These are phyloP conservation scores for Pouteria glomerata DNA, from an alignment of 148 eudicot species.

Conservation along the genomic window DNA sequence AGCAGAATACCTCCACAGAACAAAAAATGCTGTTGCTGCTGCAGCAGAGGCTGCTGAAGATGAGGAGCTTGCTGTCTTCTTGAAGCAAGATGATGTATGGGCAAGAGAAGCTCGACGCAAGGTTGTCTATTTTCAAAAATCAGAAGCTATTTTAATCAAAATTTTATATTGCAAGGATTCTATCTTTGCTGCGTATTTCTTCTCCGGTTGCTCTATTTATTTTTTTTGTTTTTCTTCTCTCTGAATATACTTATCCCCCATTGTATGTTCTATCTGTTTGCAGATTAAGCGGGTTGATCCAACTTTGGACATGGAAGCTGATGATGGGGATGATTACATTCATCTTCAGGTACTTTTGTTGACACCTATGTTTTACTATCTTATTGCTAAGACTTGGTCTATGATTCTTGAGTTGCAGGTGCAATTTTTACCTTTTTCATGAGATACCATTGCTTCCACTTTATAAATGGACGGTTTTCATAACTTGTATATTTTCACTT, in stretches of 20 bases:
- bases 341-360: conserved; percentile 72
- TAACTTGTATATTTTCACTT: not conserved
- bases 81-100: conserved; percentile 83
- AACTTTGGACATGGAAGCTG: conserved; percentile 94
- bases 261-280: conserved; percentile 15
- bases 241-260: conserved; percentile 8
- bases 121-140: conserved; percentile 33
- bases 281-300: conserved; percentile 97
- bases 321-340: conserved; percentile 90
- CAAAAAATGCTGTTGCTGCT: conserved; percentile 84
- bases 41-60: conserved; percentile 99
- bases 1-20: conserved; percentile 95
- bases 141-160: not conserved
- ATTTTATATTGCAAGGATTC: not conserved
- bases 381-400: conserved; percentile 8
- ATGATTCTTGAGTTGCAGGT: not conserved
- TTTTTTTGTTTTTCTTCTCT: not conserved
- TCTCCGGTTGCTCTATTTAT: not conserved
- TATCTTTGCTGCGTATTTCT: conserved; percentile 10
- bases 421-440: not conserved
- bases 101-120: conserved; percentile 77
- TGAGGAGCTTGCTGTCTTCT: conserved; percentile 83
- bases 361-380: not conserved
- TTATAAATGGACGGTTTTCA: not conserved
- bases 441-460: not conserved